A percentile compares a stretch with the other conserved stretches of the same genome.
These are phyloP conservation scores for Psilocybe mexicana DNA, from an alignment of 1,284 basidiomycete species.

Conservation along the genomic window DNA sequence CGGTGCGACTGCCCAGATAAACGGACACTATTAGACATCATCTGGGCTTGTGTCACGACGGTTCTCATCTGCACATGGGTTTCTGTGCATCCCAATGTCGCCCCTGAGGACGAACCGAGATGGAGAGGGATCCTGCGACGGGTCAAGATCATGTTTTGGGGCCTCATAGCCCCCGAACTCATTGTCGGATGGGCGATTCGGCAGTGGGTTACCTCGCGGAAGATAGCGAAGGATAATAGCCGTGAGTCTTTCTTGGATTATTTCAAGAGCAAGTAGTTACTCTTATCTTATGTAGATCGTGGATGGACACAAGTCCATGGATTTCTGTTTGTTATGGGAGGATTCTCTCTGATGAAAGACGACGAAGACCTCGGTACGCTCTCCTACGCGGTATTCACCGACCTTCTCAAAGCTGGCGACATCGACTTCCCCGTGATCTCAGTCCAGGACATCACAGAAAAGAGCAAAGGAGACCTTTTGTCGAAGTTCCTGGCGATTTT, in stretches of 20 bases:
- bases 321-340: conserved; percentile 21
- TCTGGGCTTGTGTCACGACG: conserved; percentile 17
- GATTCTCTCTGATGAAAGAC: conserved; percentile 11
- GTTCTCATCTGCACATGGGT: conserved; percentile 19
- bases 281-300: not conserved
- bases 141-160: conserved; percentile 13
- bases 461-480: conserved; percentile 20
- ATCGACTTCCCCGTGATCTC: conserved; percentile 16
- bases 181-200: not conserved
- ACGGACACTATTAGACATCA: conserved; percentile 5
- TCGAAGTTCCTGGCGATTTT: conserved; percentile 17
- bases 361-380: conserved; percentile 1
- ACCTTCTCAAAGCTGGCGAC: conserved; percentile 1
- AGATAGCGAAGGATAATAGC: not conserved
- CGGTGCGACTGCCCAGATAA: not conserved
- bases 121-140: not conserved
- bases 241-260: not conserved
- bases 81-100: conserved; percentile 20
- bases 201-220: not conserved
- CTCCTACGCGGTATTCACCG: conserved; percentile 7
- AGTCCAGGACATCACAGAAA: conserved; percentile 14
- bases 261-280: not conserved
- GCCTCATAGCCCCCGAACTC: not conserved
- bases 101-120: conserved; percentile 1
- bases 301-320: conserved; percentile 19